Base-by-base conservation (phyloP, 208 protist genomes). In the Acanthamoeba lenticulata region DNA sequence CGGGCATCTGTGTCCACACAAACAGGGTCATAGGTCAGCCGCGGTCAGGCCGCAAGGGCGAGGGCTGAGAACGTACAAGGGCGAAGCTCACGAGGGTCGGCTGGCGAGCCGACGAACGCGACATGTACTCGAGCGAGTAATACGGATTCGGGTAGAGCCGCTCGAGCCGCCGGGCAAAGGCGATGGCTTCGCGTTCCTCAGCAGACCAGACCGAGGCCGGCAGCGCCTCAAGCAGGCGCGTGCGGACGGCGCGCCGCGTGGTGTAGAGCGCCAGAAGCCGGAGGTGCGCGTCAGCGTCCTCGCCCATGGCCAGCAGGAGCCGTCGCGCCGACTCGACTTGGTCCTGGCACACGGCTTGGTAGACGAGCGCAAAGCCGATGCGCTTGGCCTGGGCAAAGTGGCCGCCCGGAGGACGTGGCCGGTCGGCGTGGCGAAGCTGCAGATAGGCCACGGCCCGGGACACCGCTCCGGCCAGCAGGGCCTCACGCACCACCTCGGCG, bases 331-430 rank as follows among this genome's bases (percentile, higher is more conserved):
- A 52, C 27, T 85, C 74, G 44, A 85, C 38, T n/a, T 90, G 83
- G 32, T 90, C 83, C 55, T 90, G 47, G 49, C 83, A 90, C 29
- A 90, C 55, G 32, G 83, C 83, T 42, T 90, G 40, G 36, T 90
- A 90, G 83, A 67, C 83, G 24, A 90, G 49, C 6, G 47, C 83
- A 32, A 67, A 55, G 38, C 47, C 55, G n/a, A 90, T 67, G 13
- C 36, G 74, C 49, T 90, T 55, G 49, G 67, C 74, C 5, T 90
- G 29, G 24, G 27, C 32, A 44, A 47, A 90, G 44, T 47, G 40
- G 40, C 74, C 74, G 19, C 36, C 74, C 27, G 19, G 44, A 9
- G 49, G 29, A 11, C 38, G 83, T 32, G 15, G 32, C 32, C 11
- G 7, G 15, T 90, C 11, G 40, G 13, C 83, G 21, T 65, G 40